These are phyloP conservation scores for Boletus rufocinnamomeus DNA, from an alignment of 768 basidiomycete species.

Conservation along the genomic window DNA sequence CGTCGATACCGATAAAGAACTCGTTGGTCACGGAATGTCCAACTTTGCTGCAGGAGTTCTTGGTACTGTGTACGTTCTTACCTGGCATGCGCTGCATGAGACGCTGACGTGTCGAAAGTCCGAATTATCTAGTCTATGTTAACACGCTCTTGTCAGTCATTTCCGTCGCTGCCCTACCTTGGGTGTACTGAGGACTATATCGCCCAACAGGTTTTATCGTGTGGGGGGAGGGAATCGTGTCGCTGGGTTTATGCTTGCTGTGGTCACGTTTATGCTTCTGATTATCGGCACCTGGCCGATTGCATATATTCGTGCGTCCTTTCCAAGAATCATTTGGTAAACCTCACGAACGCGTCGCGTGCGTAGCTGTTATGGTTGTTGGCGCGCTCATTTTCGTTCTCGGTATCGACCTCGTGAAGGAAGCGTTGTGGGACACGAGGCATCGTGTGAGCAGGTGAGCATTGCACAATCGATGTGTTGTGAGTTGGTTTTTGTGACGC, in stretches of 20 bases:
- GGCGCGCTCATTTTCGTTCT: slow-evolving; percentile 91
- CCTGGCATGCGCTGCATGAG: neutral
- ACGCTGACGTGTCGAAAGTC: slow-evolving; percentile 42
- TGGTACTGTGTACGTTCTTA: slow-evolving; percentile 70
- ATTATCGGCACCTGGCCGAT: slow-evolving; percentile 87
- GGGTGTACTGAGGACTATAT: neutral
- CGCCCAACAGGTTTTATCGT: slow-evolving; percentile 70
- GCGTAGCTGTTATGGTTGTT: slow-evolving; percentile 84
- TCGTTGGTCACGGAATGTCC: slow-evolving; percentile 90
- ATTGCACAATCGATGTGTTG: neutral
- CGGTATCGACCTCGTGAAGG: slow-evolving; percentile 91
- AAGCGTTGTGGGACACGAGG: slow-evolving; percentile 95
- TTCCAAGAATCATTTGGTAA: neutral
- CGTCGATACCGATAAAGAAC: slow-evolving; percentile 88
- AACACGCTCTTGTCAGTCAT: slow-evolving; percentile 70
- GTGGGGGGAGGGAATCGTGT: slow-evolving; percentile 86
- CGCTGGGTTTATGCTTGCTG: slow-evolving; percentile 83
- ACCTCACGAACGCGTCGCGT: neutral
- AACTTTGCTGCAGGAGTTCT: slow-evolving; percentile 80
- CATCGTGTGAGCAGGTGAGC: slow-evolving; percentile 78
- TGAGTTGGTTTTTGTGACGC: slow-evolving; percentile 7
- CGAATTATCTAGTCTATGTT: slow-evolving; percentile 87
- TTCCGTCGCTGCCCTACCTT: slow-evolving; percentile 4
- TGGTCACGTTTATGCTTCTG: slow-evolving; percentile 69
- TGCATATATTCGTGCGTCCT: slow-evolving; percentile 80